A percentile compares a stretch with the other conserved stretches of the same genome.
Conservation (phyloP, 2,329 filamentous ascomycete species). For the Cordyceps farinosa region DNA sequence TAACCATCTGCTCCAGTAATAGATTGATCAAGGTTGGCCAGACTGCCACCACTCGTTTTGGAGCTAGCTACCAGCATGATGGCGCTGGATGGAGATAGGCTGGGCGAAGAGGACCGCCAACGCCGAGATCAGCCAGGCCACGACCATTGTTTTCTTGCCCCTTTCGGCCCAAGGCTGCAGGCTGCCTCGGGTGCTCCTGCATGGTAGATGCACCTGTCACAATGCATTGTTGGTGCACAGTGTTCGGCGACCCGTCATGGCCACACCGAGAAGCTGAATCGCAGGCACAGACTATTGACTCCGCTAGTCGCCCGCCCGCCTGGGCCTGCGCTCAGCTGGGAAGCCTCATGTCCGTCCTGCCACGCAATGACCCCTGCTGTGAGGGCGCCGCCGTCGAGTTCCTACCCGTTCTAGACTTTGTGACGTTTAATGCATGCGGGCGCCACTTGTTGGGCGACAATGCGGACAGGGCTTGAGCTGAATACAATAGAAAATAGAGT, state of each 20-base stretch:
- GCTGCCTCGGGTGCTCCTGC: background rate
- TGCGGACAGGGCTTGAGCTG: constrained; percentile 12
- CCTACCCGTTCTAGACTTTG: constrained; percentile 12
- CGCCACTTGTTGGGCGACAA: constrained; percentile 7
- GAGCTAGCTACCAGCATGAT: background rate
- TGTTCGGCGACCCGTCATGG: background rate
- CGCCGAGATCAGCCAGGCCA: background rate
- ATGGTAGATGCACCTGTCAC: background rate
- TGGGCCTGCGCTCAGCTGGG: background rate
- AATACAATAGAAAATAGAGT: background rate
- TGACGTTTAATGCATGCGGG: background rate
- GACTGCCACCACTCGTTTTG: background rate
- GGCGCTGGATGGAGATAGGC: background rate
- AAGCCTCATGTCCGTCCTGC: background rate
- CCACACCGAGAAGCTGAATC: background rate
- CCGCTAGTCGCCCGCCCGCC: background rate
- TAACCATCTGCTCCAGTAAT: too few relatives aligned
- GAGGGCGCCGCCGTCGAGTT: background rate
- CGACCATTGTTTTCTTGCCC: background rate
- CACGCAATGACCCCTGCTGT: background rate
- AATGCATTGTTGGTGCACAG: background rate
- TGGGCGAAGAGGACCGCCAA: background rate
- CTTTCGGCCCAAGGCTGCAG: background rate
- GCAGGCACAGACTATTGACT: constrained; percentile 2
- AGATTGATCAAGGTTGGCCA: too few relatives aligned